These are phyloP conservation scores for Coemansia sp. DNA, from an alignment of 192 early-diverging fungal species.

Conservation along the genomic window DNA sequence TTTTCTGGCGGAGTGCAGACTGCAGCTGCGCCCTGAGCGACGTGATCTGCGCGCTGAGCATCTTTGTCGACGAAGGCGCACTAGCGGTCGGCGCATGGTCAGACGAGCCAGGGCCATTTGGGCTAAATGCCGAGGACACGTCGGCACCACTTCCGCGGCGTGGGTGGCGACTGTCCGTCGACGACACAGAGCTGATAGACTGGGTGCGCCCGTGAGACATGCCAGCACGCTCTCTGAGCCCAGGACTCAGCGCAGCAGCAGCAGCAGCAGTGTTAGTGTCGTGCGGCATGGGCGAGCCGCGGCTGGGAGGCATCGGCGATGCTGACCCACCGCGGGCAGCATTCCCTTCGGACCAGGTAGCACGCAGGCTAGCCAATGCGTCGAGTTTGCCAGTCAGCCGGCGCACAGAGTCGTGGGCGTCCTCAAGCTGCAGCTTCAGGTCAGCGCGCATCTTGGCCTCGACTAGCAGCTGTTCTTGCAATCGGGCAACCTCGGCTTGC, in stretches of 20 bases:
- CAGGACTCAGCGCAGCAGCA: background rate
- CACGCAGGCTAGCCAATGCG: conserved; percentile 14
- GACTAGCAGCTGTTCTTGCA: conserved; percentile 67
- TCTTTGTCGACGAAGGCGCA: conserved; percentile 25
- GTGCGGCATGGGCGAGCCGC: background rate
- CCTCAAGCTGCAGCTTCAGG: conserved; percentile 49
- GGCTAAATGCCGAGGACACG: background rate
- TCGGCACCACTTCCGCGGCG: conserved; percentile 38
- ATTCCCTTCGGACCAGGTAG: background rate
- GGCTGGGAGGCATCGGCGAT: background rate
- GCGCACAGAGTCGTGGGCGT: conserved; percentile 25
- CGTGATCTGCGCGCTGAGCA: conserved; percentile 45
- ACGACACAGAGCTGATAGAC: conserved; percentile 38
- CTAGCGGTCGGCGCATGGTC: conserved; percentile 3
- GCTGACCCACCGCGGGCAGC: background rate
- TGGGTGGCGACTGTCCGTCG: conserved; percentile 27
- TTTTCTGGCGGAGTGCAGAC: conserved; percentile 41
- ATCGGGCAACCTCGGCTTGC: conserved; percentile 39
- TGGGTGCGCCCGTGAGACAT: conserved; percentile 23
- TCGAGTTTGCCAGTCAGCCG: conserved; percentile 28
- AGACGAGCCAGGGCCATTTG: background rate
- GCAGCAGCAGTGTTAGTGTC: background rate
- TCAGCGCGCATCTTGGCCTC: conserved; percentile 44
- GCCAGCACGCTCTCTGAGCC: background rate
- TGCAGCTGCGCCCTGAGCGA: conserved; percentile 54